Base-by-base conservation (phyloP, 441 rosid genomes). In the Melastoma candidum region DNA sequence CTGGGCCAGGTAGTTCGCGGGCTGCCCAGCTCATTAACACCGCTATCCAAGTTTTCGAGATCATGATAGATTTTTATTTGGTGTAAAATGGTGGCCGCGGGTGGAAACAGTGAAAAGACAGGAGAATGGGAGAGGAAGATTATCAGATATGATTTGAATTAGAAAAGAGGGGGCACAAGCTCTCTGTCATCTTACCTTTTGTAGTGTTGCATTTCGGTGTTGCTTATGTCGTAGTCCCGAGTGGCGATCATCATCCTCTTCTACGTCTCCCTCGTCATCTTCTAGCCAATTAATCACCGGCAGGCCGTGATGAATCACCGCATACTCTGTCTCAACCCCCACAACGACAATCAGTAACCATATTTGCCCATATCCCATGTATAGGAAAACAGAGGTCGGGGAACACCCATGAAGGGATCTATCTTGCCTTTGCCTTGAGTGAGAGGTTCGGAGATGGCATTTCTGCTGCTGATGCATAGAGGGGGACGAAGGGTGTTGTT, bases 211-310 rank as follows among this genome's bases (percentile, higher is more conserved):
- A 29, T 29, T 29, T 29, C 36, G 3, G 36, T 2, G 36, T 29
- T 29, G 36, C 7, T 29, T 3, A 29, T 29, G 36, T 29, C 3
- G 36, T 29, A 3, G 3, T 29, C 36, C 36, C 36, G 7, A 29
- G 36, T 29, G 36, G 36, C 7, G 5, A 29, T 29, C 64, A 57
- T 60, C 25, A 29, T 51, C 46, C 9, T 71, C 72, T 25, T 58
- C 61, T 51, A 17, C 22, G 22, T 69, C 67, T 45, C 58, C 61
- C 50, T 76, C 79, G 56, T 80, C 79, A 17, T 75, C 79, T 64
- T 79, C 75, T 4, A 48, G 76, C 90, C 87, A 79, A 67, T 79
- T 67, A 32, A 76, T 69, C 56, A 75, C 76, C 51, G 90, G 76
- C 63, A 61, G 51, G 45, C 73, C 83, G 56, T 73, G 68, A 58